Conservation (phyloP, 1,139 yeast genomes). For the Pichia sorboxylosa region DNA sequence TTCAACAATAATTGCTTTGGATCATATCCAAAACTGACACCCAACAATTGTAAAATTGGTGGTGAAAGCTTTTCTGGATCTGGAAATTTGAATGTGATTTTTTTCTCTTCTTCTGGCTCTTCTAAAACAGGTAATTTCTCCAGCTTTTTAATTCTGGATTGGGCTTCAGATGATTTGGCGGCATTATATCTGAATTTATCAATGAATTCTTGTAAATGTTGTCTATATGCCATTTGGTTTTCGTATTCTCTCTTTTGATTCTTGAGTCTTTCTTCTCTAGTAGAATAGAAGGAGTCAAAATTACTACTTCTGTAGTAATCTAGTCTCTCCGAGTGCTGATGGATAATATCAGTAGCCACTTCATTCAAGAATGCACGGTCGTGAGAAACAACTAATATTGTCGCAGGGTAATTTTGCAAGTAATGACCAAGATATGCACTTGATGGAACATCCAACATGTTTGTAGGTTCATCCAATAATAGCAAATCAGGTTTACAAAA, state of each 20-base stretch:
- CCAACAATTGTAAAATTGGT: conserved; percentile 81
- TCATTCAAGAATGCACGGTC: conserved; percentile 95
- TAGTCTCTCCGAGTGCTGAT: conserved; percentile 92
- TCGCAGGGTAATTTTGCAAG: conserved; percentile 78
- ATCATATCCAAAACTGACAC: conserved; percentile 75
- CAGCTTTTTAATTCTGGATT: conserved; percentile 89
- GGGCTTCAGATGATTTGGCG: conserved; percentile 94
- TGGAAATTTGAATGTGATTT: conserved; percentile 80
- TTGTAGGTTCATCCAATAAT: conserved; percentile 94
- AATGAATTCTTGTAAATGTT: conserved; percentile 85
- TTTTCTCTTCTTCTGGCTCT: conserved; percentile 89
- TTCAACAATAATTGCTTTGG: conserved; percentile 50
- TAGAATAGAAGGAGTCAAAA: conserved; percentile 84
- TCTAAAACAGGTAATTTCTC: conserved; percentile 88
- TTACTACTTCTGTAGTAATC: conserved; percentile 93
- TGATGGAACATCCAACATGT: conserved; percentile 99
- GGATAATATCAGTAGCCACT: conserved; percentile 94
- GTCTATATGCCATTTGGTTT: conserved; percentile 90
- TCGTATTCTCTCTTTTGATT: conserved; percentile 91
- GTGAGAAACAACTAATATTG: conserved; percentile 92
- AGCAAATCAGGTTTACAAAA: conserved; percentile 93
- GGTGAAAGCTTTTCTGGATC: conserved; percentile 91
- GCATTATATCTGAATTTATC: conserved; percentile 97
- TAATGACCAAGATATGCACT: conserved; percentile 87
- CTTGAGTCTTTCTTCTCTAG: conserved; percentile 91